Conservation (phyloP, 495 filamentous ascomycete genomes). For the Usnea hakonensis region DNA sequence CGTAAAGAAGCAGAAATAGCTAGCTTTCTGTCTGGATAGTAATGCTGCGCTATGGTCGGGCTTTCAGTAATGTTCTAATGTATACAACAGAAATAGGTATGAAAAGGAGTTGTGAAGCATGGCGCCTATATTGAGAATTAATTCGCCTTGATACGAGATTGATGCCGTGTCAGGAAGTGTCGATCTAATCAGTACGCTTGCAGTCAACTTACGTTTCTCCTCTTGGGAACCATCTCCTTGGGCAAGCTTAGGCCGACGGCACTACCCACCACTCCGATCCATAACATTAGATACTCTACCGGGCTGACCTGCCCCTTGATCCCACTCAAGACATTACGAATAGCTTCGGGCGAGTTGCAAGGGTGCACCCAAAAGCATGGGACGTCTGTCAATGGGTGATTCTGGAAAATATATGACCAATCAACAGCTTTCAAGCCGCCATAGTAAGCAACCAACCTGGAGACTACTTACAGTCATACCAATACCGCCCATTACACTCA, state of each 20-base stretch:
- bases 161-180: neutral
- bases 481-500: constrained; percentile 66
- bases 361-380: constrained; percentile 80
- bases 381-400: constrained; percentile 67
- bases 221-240: constrained; percentile 16
- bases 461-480: constrained; percentile 59
- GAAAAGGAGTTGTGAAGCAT: neutral
- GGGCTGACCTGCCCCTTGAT: constrained; percentile 42
- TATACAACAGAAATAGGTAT: neutral
- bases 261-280: constrained; percentile 70
- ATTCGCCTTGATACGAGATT: neutral
- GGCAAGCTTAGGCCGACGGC: constrained; percentile 68
- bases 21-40: constrained; percentile 8
- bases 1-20: neutral
- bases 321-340: constrained; percentile 43
- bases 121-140: neutral
- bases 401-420: constrained; percentile 50
- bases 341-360: constrained; percentile 74
- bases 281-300: constrained; percentile 66
- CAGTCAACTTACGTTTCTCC: neutral
- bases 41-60: neutral
- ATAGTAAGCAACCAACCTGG: constrained; percentile 26
- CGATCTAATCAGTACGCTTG: neutral
- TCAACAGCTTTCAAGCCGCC: constrained; percentile 29
- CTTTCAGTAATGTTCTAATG: neutral